These are phyloP conservation scores for Penstemon davidsonii DNA, from an alignment of 257 asterid genomes.

Conservation along the genomic window DNA sequence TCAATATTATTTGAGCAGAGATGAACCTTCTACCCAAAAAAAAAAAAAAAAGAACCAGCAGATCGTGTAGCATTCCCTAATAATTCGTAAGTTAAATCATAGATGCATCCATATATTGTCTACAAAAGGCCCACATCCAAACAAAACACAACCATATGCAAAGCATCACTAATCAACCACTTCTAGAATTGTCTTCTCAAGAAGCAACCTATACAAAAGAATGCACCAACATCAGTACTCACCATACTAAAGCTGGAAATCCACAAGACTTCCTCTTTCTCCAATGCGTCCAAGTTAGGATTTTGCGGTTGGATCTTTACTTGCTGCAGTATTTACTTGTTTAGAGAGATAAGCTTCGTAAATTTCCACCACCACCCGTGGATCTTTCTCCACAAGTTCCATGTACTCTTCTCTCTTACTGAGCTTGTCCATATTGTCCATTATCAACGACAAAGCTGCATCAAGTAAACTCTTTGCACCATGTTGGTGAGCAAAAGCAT, in stretches of 20 bases:
- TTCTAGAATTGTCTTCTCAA: constrained; percentile 6
- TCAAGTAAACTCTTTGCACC: constrained; percentile 64
- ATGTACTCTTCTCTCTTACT: constrained; percentile 67
- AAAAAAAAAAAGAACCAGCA: too few species aligned
- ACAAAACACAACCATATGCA: neutral
- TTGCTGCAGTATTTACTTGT: constrained; percentile 82
- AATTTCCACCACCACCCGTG: constrained; percentile 69
- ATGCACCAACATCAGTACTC: constrained; percentile 19
- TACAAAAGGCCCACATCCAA: too few species aligned
- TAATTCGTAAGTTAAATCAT: too few species aligned
- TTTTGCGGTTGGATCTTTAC: constrained; percentile 43
- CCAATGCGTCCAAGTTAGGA: constrained; percentile 19
- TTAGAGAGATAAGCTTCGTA: constrained; percentile 73
- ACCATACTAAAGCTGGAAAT: constrained; percentile 1
- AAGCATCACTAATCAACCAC: constrained; percentile 12
- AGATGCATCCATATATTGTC: too few species aligned
- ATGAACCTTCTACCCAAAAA: too few species aligned
- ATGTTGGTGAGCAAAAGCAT: constrained; percentile 81
- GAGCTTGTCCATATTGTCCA: constrained; percentile 74
- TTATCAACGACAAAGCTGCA: constrained; percentile 64
- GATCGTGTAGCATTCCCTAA: too few species aligned
- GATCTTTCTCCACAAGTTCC: constrained; percentile 85
- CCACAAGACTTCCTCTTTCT: neutral
- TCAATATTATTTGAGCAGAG: too few species aligned
- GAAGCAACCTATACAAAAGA: constrained; percentile 8